Base-by-base conservation (phyloP, 2,329 filamentous ascomycete species). In the Monosporascus ibericus region DNA sequence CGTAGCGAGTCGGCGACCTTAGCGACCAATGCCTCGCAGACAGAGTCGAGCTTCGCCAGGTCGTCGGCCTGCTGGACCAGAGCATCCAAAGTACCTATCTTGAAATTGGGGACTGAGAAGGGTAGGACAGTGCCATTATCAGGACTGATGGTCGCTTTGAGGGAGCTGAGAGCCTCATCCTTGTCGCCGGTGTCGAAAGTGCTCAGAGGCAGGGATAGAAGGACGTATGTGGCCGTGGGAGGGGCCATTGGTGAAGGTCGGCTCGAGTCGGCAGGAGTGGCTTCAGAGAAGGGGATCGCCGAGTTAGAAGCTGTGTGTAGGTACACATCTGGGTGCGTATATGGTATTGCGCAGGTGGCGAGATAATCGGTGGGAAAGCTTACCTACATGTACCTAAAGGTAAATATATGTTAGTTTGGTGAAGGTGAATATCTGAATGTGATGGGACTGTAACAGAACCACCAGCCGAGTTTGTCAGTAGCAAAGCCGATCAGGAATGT, bases 1-100 rank as follows among this genome's bases (percentile, higher is more conserved):
- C 84, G 84, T 70, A 99, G 74, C 51, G 91, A 92, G 65, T 96
- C 91, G 60, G 85, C 85, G 38, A 97, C 89, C 75, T 96, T 97
- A 62, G 79, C 80, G 39, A 95, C 92, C 6, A 96, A 90, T 50
- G 79, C 82, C 71, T 92, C 84, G 69, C 91, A 96, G 37, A 82
- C 80, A 37, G 79, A 71, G 60, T 95, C 90, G 49, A 97, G 84
- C 82, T 96, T 97, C 54, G 86, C 81, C 51, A 99, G 78, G 66
- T 97, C 94, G 67, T 99, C 94, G 52, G 94, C 94, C 72, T 99
- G 92, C 73, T 96, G 90, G 44, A 99, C 91, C 53, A 99, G 79
- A 39, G 88, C 90, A 74, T 99, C 94, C 38, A 99, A 80, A 0
- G 94, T 96, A 53, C 94, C 94, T 69, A 99, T 95, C 77, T 97